Base-by-base conservation (phyloP, 345 rosid species). In the Leavenworthia alabamica region DNA sequence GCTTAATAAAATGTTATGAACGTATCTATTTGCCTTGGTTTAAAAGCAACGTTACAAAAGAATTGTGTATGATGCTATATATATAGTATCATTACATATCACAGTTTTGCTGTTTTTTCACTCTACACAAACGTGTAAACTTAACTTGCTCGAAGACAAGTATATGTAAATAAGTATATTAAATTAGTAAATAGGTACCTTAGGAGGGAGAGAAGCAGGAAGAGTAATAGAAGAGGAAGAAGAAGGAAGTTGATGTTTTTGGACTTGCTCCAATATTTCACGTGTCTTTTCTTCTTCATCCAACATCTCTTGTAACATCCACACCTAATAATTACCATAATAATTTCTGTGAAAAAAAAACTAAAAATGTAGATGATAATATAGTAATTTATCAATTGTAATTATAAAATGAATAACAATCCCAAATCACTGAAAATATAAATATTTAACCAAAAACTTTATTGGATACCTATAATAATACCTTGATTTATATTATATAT, bases 201-300 rank as follows among this genome's bases (percentile, higher is more conserved):
- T 86, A 3, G 95, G 88, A 76, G 91, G 96, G 50, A 90, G 86
- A 64, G 79, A 83, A 29, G 68, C 72, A 10, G 98, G 96, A 68
- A 86, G 78, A 15, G 76, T 27, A 45, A 83, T 63, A 16, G 73
- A 69, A 39, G 82, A 71, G 19, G 77, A 82, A 27, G 83, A 74
- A 42, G 74, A 81, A 55, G 66, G 63, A 16, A 62, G 70, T 62
- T 75, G 72, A 16, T 76, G 57, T 60, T 65, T 71, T 51, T 85
- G 89, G 7, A 83, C 77, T 13, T 45, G 65, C 41, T 80, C 81
- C 75, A 89, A 76, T 68, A 85, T 73, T 66, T 83, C 86, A 47
- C 81, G 87, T 80, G 83, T 79, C 53, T 75, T 83, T 48, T 86
- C 90, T 80, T 92, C 95, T 72, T 88, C 93, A 52, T 79, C 75